These are phyloP conservation scores for Leucosporidium creatinivorum DNA, from an alignment of 768 basidiomycete species.

Conservation along the genomic window DNA sequence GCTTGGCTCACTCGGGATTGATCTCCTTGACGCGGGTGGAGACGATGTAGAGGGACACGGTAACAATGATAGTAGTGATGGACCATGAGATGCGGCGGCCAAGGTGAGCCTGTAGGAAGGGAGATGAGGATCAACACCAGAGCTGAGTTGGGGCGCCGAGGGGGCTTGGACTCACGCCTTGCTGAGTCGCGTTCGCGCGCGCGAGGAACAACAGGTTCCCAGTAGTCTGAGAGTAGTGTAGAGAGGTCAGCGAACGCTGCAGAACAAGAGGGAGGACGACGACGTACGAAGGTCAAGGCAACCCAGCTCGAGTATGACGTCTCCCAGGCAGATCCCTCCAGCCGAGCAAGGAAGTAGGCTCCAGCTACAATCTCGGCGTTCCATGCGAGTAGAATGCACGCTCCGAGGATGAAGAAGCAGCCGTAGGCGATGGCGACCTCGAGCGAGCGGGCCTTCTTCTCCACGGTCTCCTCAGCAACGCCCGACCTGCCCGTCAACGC, in stretches of 20 bases:
- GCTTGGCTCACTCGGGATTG: neutral
- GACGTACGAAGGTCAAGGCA: slow-evolving; percentile 28
- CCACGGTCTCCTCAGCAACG: neutral
- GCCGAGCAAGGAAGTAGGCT: slow-evolving; percentile 21
- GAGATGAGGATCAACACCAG: neutral
- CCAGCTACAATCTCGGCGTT: slow-evolving; percentile 32
- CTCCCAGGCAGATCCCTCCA: slow-evolving; percentile 18
- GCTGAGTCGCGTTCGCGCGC: slow-evolving; percentile 26
- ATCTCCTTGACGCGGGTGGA: slow-evolving; percentile 22
- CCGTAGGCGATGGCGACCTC: slow-evolving; percentile 6
- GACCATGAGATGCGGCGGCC: slow-evolving; percentile 12
- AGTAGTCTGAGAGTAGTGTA: too few relatives aligned
- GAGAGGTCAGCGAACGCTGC: too few relatives aligned
- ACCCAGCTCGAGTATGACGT: slow-evolving; percentile 16
- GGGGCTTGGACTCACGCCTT: slow-evolving; percentile 1
- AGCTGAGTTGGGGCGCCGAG: too few relatives aligned
- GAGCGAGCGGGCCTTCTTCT: slow-evolving; percentile 15
- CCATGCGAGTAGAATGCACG: slow-evolving; percentile 34
- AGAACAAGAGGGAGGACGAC: neutral
- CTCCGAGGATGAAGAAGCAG: slow-evolving; percentile 9
- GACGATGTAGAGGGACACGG: slow-evolving; percentile 18
- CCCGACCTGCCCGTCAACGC: neutral
- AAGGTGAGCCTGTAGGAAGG: slow-evolving; percentile 17
- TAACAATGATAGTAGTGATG: slow-evolving; percentile 10
- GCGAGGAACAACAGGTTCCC: slow-evolving; percentile 30